Percentiles rank a stretch among this genome's conserved stretches.
Evolutionary conservation across 805 yeast species (phyloP).

Genomic region (Candida tallmaniae): DNA sequence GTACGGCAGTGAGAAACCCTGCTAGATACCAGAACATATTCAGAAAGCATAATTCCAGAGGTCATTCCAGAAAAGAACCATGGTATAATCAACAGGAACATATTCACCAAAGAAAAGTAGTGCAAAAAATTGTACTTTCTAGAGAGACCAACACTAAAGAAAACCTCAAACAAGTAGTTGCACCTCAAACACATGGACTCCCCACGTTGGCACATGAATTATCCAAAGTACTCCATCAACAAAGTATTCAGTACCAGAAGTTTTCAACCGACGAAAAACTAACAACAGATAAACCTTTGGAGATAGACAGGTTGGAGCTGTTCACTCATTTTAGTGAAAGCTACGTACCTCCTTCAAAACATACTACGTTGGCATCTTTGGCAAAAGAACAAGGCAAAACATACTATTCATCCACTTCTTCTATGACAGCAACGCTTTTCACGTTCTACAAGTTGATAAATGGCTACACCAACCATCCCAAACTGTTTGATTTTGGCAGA

Average conservation of each 20-base stretch:
- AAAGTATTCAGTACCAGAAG: constrained; percentile 61
- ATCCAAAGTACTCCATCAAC: constrained; percentile 70
- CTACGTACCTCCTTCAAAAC: constrained; percentile 68
- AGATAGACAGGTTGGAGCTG: constrained; percentile 58
- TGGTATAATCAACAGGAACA: background rate
- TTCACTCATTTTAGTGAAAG: constrained; percentile 53
- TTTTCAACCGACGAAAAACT: background rate
- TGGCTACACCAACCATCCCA: no score
- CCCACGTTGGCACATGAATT: constrained; percentile 65
- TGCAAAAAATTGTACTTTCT: no score
- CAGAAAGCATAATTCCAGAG: background rate
- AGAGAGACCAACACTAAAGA: background rate
- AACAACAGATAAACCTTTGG: constrained; percentile 5
- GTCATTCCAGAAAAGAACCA: background rate
- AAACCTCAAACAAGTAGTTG: constrained; percentile 10
- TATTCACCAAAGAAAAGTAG: background rate
- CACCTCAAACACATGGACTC: constrained; percentile 24
- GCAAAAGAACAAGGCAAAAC: constrained; percentile 34
- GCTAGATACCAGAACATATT: background rate
- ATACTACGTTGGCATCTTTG: constrained; percentile 44
- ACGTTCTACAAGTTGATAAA: constrained; percentile 73
- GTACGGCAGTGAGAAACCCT: no score
- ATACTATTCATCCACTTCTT: constrained; percentile 80
- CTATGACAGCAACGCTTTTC: constrained; percentile 71
- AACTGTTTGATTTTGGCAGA: constrained; percentile 40